Conservation (phyloP, 2,329 filamentous ascomycete species). For the Westerdykella aurantiaca region DNA sequence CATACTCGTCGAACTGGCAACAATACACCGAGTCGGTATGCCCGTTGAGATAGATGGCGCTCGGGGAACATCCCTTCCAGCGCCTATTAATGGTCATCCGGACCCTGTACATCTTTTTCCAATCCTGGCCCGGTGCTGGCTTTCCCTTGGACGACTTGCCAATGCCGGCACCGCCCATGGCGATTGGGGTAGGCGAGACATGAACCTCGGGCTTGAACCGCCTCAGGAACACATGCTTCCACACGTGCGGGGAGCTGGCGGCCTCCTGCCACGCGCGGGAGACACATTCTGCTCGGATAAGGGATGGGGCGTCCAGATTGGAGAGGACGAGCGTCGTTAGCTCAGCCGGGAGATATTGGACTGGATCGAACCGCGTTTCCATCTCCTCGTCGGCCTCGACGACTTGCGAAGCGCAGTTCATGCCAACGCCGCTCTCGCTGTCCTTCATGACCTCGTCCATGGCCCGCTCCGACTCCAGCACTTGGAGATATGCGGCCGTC, state of each 20-base stretch:
- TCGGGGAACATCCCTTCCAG: slow-evolving; percentile 74
- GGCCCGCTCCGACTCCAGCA: not conserved
- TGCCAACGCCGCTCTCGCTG: slow-evolving; percentile 35
- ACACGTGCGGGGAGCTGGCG: slow-evolving; percentile 54
- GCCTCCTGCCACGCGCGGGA: slow-evolving; percentile 53
- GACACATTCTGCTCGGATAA: slow-evolving; percentile 52
- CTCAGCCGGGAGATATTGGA: slow-evolving; percentile 52
- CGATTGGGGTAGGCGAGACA: slow-evolving; percentile 42
- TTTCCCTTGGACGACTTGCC: slow-evolving; percentile 48
- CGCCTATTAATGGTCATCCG: slow-evolving; percentile 68
- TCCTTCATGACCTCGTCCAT: slow-evolving; percentile 31
- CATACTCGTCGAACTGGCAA: slow-evolving; percentile 92
- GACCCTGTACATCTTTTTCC: slow-evolving; percentile 78
- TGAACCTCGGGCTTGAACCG: slow-evolving; percentile 46
- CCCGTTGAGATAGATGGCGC: slow-evolving; percentile 82
- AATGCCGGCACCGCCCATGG: slow-evolving; percentile 49
- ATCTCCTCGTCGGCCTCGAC: slow-evolving; percentile 26
- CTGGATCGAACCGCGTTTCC: slow-evolving; percentile 45
- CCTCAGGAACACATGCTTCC: slow-evolving; percentile 56
- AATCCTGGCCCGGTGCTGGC: slow-evolving; percentile 56
- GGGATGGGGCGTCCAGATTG: slow-evolving; percentile 53
- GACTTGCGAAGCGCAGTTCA: slow-evolving; percentile 32
- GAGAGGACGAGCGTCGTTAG: slow-evolving; percentile 55
- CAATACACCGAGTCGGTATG: slow-evolving; percentile 97
- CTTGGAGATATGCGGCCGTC: slow-evolving; percentile 12